phyloP scores from a whole-genome alignment of 2,329 filamentous ascomycete species.

The Clonostachys sp. region DNA sequence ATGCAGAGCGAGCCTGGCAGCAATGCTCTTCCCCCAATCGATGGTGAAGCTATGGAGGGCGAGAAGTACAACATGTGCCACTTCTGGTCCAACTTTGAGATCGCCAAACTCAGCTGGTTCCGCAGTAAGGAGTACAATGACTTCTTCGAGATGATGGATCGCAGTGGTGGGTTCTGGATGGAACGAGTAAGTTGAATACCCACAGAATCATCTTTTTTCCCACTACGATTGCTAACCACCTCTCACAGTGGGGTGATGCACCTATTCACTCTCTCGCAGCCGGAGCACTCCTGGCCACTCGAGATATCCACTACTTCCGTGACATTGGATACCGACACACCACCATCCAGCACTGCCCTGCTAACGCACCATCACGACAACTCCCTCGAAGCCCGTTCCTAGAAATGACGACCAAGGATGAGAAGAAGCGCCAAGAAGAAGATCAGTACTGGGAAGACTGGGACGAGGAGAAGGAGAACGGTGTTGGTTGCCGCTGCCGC shows the following conservation, averaged over 20 bases:
- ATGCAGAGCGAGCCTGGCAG: conserved; percentile 69
- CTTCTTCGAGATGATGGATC: conserved; percentile 99
- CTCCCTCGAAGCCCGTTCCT: conserved; percentile 75
- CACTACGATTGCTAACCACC: conserved; percentile 12
- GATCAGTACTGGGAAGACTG: conserved; percentile 93
- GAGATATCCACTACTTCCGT: conserved; percentile 96
- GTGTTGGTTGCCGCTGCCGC: conserved; percentile 91
- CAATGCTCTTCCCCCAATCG: conserved; percentile 72
- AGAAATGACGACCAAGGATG: conserved; percentile 74
- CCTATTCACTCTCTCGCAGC: conserved; percentile 97
- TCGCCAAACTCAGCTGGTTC: conserved; percentile 92
- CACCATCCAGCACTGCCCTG: conserved; percentile 96
- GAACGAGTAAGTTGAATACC: conserved; percentile 64
- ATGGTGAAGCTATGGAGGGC: conserved; percentile 91
- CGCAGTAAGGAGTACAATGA: conserved; percentile 95
- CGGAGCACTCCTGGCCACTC: conserved; percentile 74
- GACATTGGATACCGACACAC: conserved; percentile 98
- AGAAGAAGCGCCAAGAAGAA: conserved; percentile 83
- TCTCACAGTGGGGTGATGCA: conserved; percentile 85
- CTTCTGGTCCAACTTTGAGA: conserved; percentile 99
- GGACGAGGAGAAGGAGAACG: conserved; percentile 88
- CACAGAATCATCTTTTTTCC: not conserved
- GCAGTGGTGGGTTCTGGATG: conserved; percentile 98
- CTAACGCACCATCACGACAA: conserved; percentile 87
- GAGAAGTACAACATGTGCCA: conserved; percentile 99